Evolutionary conservation across 2,329 filamentous ascomycete genomes (phyloP).

Genomic region (Apiospora marii): DNA sequence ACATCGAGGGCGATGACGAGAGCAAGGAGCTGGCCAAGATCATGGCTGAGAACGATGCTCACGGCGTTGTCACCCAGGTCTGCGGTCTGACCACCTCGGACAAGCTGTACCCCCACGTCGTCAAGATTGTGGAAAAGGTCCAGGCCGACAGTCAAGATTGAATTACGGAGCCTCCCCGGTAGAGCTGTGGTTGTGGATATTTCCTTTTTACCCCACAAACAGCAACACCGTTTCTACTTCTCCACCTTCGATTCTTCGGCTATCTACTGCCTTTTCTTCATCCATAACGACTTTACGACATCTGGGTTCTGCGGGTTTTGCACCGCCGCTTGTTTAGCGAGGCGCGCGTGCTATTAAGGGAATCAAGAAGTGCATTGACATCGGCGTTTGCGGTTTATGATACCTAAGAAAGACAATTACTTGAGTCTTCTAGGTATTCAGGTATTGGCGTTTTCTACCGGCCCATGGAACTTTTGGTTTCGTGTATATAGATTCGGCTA

Average conservation of each 20-base stretch:
- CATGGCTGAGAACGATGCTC: slow-evolving; percentile 75
- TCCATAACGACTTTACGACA: slow-evolving; percentile 15
- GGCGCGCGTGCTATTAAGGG: slow-evolving; percentile 8
- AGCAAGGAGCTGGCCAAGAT: slow-evolving; percentile 85
- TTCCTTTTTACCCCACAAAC: slow-evolving; percentile 2
- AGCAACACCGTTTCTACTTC: slow-evolving; percentile 11
- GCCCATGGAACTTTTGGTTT: neutral
- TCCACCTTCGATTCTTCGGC: neutral
- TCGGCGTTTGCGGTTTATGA: neutral
- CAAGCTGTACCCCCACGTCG: slow-evolving; percentile 78
- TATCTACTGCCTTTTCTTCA: neutral
- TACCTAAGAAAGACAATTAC: neutral
- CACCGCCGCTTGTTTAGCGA: slow-evolving; percentile 10
- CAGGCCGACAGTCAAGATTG: slow-evolving; percentile 68
- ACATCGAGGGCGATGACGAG: slow-evolving; percentile 91
- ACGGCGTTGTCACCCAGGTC: slow-evolving; percentile 80
- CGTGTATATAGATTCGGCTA: slow-evolving; percentile 14
- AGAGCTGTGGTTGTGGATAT: neutral
- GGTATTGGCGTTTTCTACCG: neutral
- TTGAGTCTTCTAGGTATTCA: slow-evolving; percentile 1
- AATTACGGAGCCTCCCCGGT: slow-evolving; percentile 34
- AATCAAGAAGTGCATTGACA: neutral
- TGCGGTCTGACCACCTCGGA: slow-evolving; percentile 81
- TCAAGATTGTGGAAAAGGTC: slow-evolving; percentile 83
- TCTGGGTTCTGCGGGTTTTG: slow-evolving; percentile 1